These are phyloP conservation scores for Musa balbisiana DNA, from an alignment of 202 grass and related monocot genomes.

Conservation along the genomic window DNA sequence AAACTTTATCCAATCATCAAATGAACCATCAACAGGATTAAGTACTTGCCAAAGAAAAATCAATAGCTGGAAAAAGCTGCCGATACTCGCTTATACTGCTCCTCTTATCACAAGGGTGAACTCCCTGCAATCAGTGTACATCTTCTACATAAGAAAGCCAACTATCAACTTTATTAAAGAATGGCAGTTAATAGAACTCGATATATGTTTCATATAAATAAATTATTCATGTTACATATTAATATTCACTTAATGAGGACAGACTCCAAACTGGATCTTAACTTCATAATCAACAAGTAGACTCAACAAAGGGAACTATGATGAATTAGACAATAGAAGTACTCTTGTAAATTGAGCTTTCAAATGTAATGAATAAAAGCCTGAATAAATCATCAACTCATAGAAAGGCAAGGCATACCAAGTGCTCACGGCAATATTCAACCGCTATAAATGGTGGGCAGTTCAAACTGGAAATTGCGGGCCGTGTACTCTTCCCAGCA, in stretches of 20 bases:
- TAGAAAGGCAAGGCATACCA: slow-evolving; percentile 12
- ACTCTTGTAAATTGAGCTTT: not conserved
- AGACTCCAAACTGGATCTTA: too few relatives aligned
- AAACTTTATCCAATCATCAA: not conserved
- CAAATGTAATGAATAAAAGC: not conserved
- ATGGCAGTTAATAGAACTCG: not conserved
- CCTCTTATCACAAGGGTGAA: slow-evolving; percentile 83
- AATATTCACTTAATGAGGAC: too few relatives aligned
- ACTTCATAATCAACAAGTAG: too few relatives aligned
- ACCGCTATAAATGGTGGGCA: slow-evolving; percentile 58
- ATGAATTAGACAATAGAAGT: not conserved
- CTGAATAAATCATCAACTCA: not conserved
- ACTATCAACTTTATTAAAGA: not conserved
- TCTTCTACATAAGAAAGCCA: not conserved
- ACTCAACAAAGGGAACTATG: not conserved
- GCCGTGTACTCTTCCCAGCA: slow-evolving; percentile 42
- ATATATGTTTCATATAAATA: too few relatives aligned
- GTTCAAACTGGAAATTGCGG: slow-evolving; percentile 59
- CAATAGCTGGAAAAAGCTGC: slow-evolving; percentile 63
- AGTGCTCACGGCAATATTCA: slow-evolving; percentile 33
- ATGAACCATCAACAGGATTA: slow-evolving; percentile 1
- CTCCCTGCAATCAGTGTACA: slow-evolving; percentile 40
- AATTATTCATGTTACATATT: too few relatives aligned
- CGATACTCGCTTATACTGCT: slow-evolving; percentile 71
- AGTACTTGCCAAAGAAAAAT: slow-evolving; percentile 66